Evolutionary conservation across 1,284 basidiomycete genomes (phyloP), one percentile per base, ranked within the genome.

Genomic region (Cryptococcus sp.): DNA sequence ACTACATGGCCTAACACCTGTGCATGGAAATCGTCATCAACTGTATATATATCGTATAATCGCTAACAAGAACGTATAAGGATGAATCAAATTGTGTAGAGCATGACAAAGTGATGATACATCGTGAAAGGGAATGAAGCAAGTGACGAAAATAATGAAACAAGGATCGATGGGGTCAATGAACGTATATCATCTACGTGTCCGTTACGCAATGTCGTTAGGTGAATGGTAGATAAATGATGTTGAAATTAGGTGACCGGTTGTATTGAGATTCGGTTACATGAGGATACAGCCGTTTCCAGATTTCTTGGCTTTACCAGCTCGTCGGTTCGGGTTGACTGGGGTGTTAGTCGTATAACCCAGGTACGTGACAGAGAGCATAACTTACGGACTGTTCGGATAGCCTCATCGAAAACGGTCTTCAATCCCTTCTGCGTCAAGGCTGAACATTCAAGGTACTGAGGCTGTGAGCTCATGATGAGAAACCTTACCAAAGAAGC

Each of bases 371-470:
- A 33, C 8, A 50, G n/a, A 23, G 36, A 15, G 45, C 31, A 6
- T 41, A 58, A 88, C 90, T 84, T 76, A 94, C 90, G 67, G 53
- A 79, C 78, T 31, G 76, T 77, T 23, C 92, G 85, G 71, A 96
- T 96, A 36, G 92, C 92, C 78, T 97, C 93, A 75, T 97, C 94
- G 74, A 97, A 97, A 46, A 97, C 93, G 47, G 87, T 91, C 84
- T 96, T 96, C 68, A 97, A 79, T 30, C 92, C 94, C 79, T 97
- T 95, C 81, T 98, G 96, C 46, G 96, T 98, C 68, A 98, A 80
- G 44, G 96, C 96, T 32, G 70, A 71, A 61, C 73, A 75, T 56
- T 75, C 73, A 36, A 73, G 66, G 60, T 73, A 75, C 62, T 68
- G 48, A 10, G 6, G 7, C 46, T 44, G 47, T 14, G 44, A 41